These are phyloP conservation scores for Neltuma alba DNA, from an alignment of 306 rosid genomes.

Conservation along the genomic window DNA sequence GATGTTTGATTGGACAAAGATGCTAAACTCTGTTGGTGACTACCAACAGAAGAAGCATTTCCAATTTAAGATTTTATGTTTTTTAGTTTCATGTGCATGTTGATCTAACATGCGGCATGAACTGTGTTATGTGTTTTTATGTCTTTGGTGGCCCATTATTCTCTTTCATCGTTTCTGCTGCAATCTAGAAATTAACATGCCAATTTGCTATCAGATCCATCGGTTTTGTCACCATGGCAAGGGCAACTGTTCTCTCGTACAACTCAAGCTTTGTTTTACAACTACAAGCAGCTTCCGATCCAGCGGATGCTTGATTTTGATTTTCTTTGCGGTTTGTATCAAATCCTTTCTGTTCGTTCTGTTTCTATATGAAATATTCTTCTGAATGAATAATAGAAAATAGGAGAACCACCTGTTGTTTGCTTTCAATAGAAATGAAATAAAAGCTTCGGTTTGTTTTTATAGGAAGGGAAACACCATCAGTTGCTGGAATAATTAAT, in stretches of 20 bases:
- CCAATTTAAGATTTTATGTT: not conserved
- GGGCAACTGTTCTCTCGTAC: too few relatives aligned
- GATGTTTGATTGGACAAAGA: conserved; percentile 12
- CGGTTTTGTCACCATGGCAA: conserved; percentile 57
- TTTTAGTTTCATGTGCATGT: not conserved
- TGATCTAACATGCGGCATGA: not conserved
- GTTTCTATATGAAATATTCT: not conserved
- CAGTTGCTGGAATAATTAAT: too few relatives aligned
- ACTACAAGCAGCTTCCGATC: too few relatives aligned
- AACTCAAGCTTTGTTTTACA: too few relatives aligned
- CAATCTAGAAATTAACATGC: conserved; percentile 24
- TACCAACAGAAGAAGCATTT: not conserved
- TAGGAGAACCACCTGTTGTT: not conserved
- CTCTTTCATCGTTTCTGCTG: too few relatives aligned
- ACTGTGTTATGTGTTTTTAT: not conserved
- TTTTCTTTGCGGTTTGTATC: too few relatives aligned
- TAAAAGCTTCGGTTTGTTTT: conserved; percentile 13
- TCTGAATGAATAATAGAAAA: not conserved
- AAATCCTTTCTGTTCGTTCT: too few relatives aligned
- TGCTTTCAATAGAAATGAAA: conserved; percentile 19
- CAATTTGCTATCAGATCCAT: conserved; percentile 43
- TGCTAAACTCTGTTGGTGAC: not conserved
- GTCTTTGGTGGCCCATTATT: not conserved
- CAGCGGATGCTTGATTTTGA: too few relatives aligned
- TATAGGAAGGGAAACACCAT: too few relatives aligned